Conservation (phyloP, 805 yeast genomes). For the Candida alai region DNA sequence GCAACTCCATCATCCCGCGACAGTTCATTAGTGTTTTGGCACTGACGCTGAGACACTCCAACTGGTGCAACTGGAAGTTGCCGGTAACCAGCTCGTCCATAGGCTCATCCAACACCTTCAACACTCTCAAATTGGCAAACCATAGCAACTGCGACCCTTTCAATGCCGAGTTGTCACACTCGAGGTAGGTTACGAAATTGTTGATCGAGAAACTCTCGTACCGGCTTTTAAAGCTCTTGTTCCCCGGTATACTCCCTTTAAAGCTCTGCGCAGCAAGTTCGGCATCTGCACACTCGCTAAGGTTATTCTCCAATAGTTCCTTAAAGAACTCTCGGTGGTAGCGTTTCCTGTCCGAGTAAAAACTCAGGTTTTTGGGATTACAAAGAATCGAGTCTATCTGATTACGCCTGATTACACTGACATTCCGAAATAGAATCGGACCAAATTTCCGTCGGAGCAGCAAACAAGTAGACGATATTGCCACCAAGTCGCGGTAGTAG, state of each 20-base stretch:
- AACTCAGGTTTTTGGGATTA: conserved; percentile 17
- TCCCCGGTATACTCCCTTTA: conserved; percentile 12
- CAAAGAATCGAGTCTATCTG: conserved; percentile 24
- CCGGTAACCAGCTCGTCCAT: neutral
- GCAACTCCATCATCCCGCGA: neutral
- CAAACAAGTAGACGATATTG: conserved; percentile 22
- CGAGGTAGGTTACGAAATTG: conserved; percentile 20
- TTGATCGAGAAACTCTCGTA: conserved; percentile 17
- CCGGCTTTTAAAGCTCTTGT: conserved; percentile 11
- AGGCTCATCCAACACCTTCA: conserved; percentile 19
- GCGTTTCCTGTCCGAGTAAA: conserved; percentile 16
- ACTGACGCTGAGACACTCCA: conserved; percentile 17
- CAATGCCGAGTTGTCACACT: conserved; percentile 19
- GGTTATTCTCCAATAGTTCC: conserved; percentile 15
- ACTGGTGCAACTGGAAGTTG: neutral
- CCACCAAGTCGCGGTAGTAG: conserved; percentile 12
- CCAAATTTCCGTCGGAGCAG: conserved; percentile 19
- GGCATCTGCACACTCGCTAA: conserved; percentile 14
- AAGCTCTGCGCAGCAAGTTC: conserved; percentile 19
- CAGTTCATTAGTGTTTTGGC: conserved; percentile 10
- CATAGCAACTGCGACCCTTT: conserved; percentile 11
- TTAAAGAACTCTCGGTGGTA: conserved; percentile 17
- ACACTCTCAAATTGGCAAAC: conserved; percentile 17
- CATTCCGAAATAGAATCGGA: conserved; percentile 15
- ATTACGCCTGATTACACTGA: conserved; percentile 25